These are phyloP conservation scores for Aspergillus uvarum DNA, from an alignment of 2,329 filamentous ascomycete species.

Conservation along the genomic window DNA sequence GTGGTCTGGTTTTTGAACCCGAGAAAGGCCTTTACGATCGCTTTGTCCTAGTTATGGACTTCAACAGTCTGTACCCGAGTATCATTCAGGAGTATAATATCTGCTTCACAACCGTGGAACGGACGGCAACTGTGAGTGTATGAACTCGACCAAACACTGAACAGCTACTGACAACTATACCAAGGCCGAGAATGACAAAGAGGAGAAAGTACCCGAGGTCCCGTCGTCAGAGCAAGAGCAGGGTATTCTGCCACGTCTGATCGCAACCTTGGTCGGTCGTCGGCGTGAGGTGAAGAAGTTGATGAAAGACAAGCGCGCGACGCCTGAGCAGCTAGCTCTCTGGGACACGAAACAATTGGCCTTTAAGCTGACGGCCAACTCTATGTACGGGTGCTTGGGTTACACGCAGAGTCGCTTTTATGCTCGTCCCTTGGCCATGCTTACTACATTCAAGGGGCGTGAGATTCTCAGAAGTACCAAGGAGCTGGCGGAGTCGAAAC, in stretches of 20 bases:
- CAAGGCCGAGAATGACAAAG: conserved; percentile 63
- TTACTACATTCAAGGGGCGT: conserved; percentile 95
- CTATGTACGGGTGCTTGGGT: conserved; percentile 98
- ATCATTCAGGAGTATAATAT: conserved; percentile 99
- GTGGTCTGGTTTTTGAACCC: conserved; percentile 95
- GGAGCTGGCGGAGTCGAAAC: conserved; percentile 85
- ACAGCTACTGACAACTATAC: conserved; percentile 23
- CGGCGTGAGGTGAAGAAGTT: conserved; percentile 90
- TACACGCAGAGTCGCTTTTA: conserved; percentile 98
- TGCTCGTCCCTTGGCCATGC: conserved; percentile 86
- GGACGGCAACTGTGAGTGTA: conserved; percentile 64
- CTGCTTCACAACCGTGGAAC: conserved; percentile 95
- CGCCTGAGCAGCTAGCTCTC: conserved; percentile 79
- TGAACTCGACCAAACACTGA: background rate
- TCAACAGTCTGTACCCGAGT: conserved; percentile 97
- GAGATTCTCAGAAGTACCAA: conserved; percentile 97
- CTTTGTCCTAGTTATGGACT: conserved; percentile 99
- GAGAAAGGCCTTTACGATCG: conserved; percentile 98
- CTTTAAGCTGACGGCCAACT: conserved; percentile 95
- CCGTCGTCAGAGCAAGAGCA: conserved; percentile 70
- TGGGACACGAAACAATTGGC: conserved; percentile 99
- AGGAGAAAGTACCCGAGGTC: conserved; percentile 86
- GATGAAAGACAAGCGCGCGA: conserved; percentile 92
- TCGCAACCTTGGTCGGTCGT: conserved; percentile 84
- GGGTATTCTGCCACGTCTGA: conserved; percentile 85